Percentiles rank a stretch among this genome's conserved stretches.
phyloP scores from a whole-genome alignment of 2,329 filamentous ascomycete genomes.

The Monosporascus sp. region DNA sequence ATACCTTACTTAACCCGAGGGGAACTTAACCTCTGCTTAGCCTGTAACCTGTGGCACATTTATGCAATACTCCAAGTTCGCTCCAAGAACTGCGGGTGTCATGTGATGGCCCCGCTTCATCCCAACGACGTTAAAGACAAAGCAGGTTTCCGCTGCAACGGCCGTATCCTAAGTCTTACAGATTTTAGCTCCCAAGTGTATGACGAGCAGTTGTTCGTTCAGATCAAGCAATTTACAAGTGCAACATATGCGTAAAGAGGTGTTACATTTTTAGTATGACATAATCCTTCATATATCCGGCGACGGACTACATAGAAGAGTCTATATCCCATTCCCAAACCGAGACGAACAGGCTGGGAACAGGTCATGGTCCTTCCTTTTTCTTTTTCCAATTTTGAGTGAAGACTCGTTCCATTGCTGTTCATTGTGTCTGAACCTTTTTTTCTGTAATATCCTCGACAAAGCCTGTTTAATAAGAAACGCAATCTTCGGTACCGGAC shows the following conservation, averaged over 20 bases:
- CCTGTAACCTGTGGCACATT: too few species aligned
- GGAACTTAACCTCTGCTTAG: too few species aligned
- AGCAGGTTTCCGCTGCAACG: too few species aligned
- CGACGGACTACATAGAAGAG: conserved; percentile 33
- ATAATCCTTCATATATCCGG: conserved; percentile 30
- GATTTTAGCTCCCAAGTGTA: too few species aligned
- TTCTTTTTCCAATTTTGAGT: conserved; percentile 18
- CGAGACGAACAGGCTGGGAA: conserved; percentile 12
- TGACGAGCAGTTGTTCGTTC: too few species aligned
- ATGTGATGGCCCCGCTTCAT: too few species aligned
- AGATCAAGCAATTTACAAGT: too few species aligned
- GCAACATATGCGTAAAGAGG: background rate
- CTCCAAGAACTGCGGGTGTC: too few species aligned
- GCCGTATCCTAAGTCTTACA: too few species aligned
- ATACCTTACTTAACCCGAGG: too few species aligned
- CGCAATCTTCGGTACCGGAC: conserved; percentile 23
- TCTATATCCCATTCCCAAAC: conserved; percentile 34
- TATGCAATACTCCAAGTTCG: too few species aligned
- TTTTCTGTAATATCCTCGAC: conserved; percentile 13
- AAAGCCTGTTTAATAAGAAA: conserved; percentile 14
- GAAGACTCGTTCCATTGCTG: conserved; percentile 3
- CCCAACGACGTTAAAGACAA: too few species aligned
- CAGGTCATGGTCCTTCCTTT: conserved; percentile 10
- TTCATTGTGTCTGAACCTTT: conserved; percentile 16
- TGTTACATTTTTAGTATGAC: conserved; percentile 17